Evolutionary conservation across 2,329 filamentous ascomycete species (phyloP).

Genomic region (Aspergillus awamori): DNA sequence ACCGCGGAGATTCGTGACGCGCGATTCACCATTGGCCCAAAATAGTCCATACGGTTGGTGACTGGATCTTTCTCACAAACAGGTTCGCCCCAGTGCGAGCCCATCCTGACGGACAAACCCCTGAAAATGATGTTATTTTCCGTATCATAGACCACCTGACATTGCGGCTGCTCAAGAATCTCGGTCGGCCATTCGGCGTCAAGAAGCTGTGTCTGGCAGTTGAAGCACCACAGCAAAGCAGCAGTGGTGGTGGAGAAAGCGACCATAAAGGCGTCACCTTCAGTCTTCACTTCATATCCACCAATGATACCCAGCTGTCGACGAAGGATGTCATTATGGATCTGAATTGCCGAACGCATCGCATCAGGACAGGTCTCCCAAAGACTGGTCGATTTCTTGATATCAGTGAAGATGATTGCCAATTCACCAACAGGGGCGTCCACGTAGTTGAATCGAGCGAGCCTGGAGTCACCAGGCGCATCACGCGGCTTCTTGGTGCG

Average conservation of each 20-base stretch:
- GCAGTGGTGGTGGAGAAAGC: slow-evolving; percentile 96
- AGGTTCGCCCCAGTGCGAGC: slow-evolving; percentile 91
- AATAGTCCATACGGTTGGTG: slow-evolving; percentile 98
- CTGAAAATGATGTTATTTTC: slow-evolving; percentile 90
- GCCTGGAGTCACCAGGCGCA: slow-evolving; percentile 75
- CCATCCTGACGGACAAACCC: slow-evolving; percentile 94
- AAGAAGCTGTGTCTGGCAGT: slow-evolving; percentile 83
- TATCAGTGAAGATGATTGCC: slow-evolving; percentile 95
- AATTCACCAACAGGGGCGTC: slow-evolving; percentile 88
- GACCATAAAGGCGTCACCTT: slow-evolving; percentile 99
- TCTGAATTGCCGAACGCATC: slow-evolving; percentile 95
- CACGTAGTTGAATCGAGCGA: slow-evolving; percentile 87
- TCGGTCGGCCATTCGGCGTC: slow-evolving; percentile 93
- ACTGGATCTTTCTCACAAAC: slow-evolving; percentile 96
- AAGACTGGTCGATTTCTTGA: slow-evolving; percentile 94
- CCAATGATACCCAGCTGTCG: slow-evolving; percentile 90
- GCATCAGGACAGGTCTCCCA: slow-evolving; percentile 96
- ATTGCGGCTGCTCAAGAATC: slow-evolving; percentile 82
- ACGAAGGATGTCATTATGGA: slow-evolving; percentile 97
- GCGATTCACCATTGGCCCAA: slow-evolving; percentile 98
- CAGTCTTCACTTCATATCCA: slow-evolving; percentile 98
- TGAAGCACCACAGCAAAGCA: slow-evolving; percentile 93
- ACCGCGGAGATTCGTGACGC: slow-evolving; percentile 91
- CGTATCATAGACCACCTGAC: slow-evolving; percentile 78
- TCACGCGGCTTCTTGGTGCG: slow-evolving; percentile 64